Percentiles rank a stretch among this genome's conserved stretches.
phyloP scores from a whole-genome alignment of 2,329 filamentous ascomycete species.

The Penicillium thymicola region DNA sequence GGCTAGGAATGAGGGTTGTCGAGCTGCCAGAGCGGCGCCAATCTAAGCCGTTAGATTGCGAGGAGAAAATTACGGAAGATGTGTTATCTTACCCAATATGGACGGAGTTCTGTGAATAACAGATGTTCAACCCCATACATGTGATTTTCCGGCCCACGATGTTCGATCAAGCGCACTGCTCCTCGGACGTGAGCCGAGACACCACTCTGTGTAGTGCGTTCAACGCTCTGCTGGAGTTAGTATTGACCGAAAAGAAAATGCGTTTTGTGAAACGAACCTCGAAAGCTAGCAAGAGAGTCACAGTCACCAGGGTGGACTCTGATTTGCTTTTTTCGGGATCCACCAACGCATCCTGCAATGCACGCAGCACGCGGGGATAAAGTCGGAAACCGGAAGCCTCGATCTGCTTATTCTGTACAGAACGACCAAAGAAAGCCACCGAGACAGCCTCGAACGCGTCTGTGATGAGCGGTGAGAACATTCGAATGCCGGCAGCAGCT shows the following conservation, averaged over 20 bases:
- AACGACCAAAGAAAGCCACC: slow-evolving; percentile 40
- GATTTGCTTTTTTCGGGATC: slow-evolving; percentile 38
- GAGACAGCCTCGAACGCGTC: slow-evolving; percentile 40
- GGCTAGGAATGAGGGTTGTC: slow-evolving; percentile 36
- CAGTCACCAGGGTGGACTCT: slow-evolving; percentile 39
- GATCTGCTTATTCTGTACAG: slow-evolving; percentile 33
- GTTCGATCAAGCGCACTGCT: slow-evolving; percentile 37
- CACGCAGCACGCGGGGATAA: slow-evolving; percentile 36
- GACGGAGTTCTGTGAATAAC: slow-evolving; percentile 38
- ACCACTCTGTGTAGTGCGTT: slow-evolving; percentile 34
- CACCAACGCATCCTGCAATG: slow-evolving; percentile 36
- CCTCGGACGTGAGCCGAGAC: slow-evolving; percentile 35
- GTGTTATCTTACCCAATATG: slow-evolving; percentile 35
- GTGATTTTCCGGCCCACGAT: slow-evolving; percentile 40
- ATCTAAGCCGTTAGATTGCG: slow-evolving; percentile 21
- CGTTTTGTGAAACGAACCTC: slow-evolving; percentile 23
- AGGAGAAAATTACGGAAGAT: not conserved
- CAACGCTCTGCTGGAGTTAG: slow-evolving; percentile 30
- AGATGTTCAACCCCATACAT: slow-evolving; percentile 41
- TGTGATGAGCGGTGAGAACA: slow-evolving; percentile 39
- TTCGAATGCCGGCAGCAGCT: slow-evolving; percentile 38
- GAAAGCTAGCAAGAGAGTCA: slow-evolving; percentile 38
- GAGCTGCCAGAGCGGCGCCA: slow-evolving; percentile 29
- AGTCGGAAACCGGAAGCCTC: slow-evolving; percentile 33
- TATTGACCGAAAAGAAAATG: not conserved